A percentile compares a stretch with the other conserved stretches of the same genome.
phyloP scores from a whole-genome alignment of 352 stramenopile species.

The Thalassiosira hispida region DNA sequence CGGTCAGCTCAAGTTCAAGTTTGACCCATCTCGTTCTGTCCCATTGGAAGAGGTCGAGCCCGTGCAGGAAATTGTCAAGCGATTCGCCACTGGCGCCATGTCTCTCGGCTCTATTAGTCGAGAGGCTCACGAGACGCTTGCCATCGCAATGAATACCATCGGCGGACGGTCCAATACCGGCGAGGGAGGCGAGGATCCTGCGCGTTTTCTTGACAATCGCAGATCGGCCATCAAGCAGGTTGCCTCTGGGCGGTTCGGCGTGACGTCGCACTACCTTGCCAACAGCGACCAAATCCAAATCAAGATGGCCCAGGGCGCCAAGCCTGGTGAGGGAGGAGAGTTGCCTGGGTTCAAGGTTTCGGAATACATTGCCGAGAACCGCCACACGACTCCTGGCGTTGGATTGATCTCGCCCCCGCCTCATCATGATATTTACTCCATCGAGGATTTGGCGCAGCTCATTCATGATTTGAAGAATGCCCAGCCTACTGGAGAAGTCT shows the following conservation, averaged over 20 bases:
- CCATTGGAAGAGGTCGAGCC: constrained; percentile 93
- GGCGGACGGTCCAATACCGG: constrained; percentile 94
- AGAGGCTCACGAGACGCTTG: constrained; percentile 94
- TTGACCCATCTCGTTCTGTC: constrained; percentile 89
- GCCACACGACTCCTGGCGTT: constrained; percentile 95
- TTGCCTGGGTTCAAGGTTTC: constrained; percentile 96
- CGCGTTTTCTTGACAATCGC: constrained; percentile 86
- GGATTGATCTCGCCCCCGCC: constrained; percentile 95
- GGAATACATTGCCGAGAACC: constrained; percentile 94
- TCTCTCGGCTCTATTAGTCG: constrained; percentile 94
- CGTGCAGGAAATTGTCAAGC: constrained; percentile 93
- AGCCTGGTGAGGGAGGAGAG: constrained; percentile 95
- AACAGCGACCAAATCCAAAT: constrained; percentile 98
- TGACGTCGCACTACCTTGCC: constrained; percentile 96
- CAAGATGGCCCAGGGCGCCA: constrained; percentile 97
- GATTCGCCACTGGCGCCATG: constrained; percentile 96
- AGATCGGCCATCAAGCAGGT: constrained; percentile 94
- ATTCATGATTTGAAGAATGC: constrained; percentile 98
- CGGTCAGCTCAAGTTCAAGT: constrained; percentile 94
- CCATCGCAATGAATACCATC: constrained; percentile 94
- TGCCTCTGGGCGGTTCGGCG: constrained; percentile 93
- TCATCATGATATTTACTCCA: constrained; percentile 98
- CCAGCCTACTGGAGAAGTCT: constrained; percentile 92
- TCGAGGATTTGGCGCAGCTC: constrained; percentile 96
- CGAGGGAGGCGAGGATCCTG: constrained; percentile 93